Percentiles rank a stretch among this genome's conserved stretches.
Evolutionary conservation across 805 yeast genomes (phyloP).

Genomic region (Isabelozyma rhagii): DNA sequence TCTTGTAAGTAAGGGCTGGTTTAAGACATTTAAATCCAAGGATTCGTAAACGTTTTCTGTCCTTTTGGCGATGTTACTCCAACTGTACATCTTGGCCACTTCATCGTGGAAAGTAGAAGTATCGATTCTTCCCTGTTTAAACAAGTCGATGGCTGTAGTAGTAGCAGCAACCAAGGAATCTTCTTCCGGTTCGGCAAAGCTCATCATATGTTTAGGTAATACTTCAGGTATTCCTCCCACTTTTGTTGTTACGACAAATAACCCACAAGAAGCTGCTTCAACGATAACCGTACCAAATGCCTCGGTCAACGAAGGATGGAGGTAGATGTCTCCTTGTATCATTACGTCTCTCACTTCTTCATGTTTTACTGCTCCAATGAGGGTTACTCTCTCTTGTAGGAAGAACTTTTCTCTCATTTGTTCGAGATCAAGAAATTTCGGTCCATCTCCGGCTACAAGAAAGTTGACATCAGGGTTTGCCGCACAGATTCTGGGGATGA

Average conservation of each 20-base stretch:
- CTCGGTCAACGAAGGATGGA: conserved; percentile 92
- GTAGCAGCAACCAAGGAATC: conserved; percentile 75
- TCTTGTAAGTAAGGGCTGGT: conserved; percentile 56
- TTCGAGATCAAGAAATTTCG: conserved; percentile 87
- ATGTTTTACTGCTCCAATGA: conserved; percentile 85
- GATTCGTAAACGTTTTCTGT: conserved; percentile 79
- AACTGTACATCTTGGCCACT: conserved; percentile 79
- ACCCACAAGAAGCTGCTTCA: conserved; percentile 96
- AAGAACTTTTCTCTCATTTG: conserved; percentile 89
- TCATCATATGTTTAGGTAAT: conserved; percentile 87
- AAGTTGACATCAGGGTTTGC: conserved; percentile 64
- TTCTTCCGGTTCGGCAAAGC: conserved; percentile 85
- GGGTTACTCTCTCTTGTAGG: conserved; percentile 80
- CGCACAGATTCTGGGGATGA: conserved; percentile 79
- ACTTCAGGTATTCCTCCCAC: conserved; percentile 99
- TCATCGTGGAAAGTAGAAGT: conserved; percentile 76
- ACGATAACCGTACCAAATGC: conserved; percentile 97
- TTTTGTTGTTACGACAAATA: conserved; percentile 87
- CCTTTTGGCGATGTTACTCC: conserved; percentile 84
- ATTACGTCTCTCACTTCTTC: conserved; percentile 91
- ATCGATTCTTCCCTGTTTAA: conserved; percentile 59
- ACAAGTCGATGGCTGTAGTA: conserved; percentile 59
- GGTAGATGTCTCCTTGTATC: conserved; percentile 89
- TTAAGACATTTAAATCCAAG: conserved; percentile 34
- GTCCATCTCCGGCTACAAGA: conserved; percentile 95